Percentiles rank a stretch among this genome's conserved stretches.
phyloP scores from a whole-genome alignment of 2,329 filamentous ascomycete genomes.

The Monilinia aucupariae region DNA sequence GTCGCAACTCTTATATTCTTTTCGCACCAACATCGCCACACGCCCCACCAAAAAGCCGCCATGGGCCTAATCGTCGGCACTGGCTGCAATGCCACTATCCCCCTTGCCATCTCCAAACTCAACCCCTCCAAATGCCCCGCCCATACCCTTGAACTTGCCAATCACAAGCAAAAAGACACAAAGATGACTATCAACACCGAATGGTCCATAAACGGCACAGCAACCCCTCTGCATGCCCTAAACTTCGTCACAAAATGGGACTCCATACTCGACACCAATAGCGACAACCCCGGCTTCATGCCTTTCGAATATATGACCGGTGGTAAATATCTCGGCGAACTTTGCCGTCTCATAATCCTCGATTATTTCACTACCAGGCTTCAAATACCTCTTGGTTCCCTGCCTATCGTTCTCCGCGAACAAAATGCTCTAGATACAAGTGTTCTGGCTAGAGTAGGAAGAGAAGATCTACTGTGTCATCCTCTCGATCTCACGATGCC shows the following conservation, averaged over 20 bases:
- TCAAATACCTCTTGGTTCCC: conserved; percentile 17
- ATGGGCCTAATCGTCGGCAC: conserved; percentile 82
- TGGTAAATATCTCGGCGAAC: conserved; percentile 86
- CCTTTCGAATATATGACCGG: conserved; percentile 98
- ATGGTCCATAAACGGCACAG: conserved; percentile 74
- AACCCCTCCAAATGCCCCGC: conserved; percentile 56
- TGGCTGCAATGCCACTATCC: conserved; percentile 75
- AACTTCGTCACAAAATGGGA: conserved; percentile 69
- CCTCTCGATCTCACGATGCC: neutral
- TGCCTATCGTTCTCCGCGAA: conserved; percentile 24
- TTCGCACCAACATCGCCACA: conserved; percentile 62
- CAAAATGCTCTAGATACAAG: conserved; percentile 37
- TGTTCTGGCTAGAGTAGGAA: conserved; percentile 1
- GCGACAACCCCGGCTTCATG: conserved; percentile 77
- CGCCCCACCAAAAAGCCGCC: conserved; percentile 56
- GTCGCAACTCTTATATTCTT: conserved; percentile 75
- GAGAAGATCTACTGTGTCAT: neutral
- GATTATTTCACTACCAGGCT: conserved; percentile 66
- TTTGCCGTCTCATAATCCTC: conserved; percentile 69
- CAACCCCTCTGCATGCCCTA: conserved; percentile 57
- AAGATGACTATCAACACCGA: conserved; percentile 77
- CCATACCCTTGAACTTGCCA: conserved; percentile 38
- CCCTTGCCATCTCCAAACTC: conserved; percentile 58
- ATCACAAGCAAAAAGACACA: conserved; percentile 41
- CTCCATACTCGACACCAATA: conserved; percentile 56